These are phyloP conservation scores for Penicillium griseofulvum DNA, from an alignment of 2,329 filamentous ascomycete genomes.

Conservation along the genomic window DNA sequence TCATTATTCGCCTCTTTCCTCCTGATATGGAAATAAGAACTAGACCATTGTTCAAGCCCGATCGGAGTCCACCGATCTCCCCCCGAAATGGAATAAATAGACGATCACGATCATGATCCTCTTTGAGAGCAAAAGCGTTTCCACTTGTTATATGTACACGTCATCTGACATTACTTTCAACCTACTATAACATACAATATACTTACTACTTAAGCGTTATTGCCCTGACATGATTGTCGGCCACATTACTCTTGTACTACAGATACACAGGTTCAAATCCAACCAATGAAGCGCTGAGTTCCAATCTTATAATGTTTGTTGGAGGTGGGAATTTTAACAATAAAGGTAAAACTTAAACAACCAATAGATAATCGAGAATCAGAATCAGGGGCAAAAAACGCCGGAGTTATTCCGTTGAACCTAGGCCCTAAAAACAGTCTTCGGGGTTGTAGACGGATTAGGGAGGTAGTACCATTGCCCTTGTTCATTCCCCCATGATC, in stretches of 20 bases:
- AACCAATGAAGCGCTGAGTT: neutral
- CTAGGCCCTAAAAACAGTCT: slow-evolving; percentile 3
- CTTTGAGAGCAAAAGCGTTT: neutral
- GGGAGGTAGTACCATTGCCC: slow-evolving; percentile 9
- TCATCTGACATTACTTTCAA: neutral
- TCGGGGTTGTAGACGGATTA: slow-evolving; percentile 10
- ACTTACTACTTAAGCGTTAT: neutral
- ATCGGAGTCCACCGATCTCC: neutral
- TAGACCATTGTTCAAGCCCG: slow-evolving; percentile 3
- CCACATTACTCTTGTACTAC: neutral
- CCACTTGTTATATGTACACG: neutral
- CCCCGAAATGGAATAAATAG: slow-evolving; percentile 21
- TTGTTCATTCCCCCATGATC: neutral
- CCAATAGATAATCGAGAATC: neutral
- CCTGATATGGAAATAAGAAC: neutral
- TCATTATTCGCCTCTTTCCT: neutral
- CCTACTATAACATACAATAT: no score
- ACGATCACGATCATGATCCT: slow-evolving; percentile 19
- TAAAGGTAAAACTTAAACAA: neutral
- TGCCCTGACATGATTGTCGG: neutral
- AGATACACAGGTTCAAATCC: neutral
- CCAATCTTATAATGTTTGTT: neutral
- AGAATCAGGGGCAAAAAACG: neutral
- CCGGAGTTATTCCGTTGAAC: neutral
- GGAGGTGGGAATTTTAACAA: neutral